A percentile compares a stretch with the other conserved stretches of the same genome.
phyloP scores from a whole-genome alignment of 371 early-diverging fungal genomes.

The Mucor lusitanicus region DNA sequence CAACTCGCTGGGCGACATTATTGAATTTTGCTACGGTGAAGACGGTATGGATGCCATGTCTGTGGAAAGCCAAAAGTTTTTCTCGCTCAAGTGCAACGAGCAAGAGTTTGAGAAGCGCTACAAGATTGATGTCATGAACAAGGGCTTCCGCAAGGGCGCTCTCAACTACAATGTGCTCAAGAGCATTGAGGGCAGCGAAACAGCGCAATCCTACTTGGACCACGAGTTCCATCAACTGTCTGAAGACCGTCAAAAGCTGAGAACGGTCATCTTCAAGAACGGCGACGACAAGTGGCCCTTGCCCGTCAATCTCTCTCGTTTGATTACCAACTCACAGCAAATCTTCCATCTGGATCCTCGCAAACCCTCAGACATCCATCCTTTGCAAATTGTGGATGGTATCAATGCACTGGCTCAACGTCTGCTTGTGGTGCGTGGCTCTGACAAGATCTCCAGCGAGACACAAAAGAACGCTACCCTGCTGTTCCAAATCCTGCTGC shows the following conservation, averaged over 20 bases:
- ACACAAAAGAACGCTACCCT: conserved; percentile 93
- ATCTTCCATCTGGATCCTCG: conserved; percentile 83
- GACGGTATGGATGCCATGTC: conserved; percentile 98
- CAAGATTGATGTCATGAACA: conserved; percentile 76
- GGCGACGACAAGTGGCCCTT: conserved; percentile 85
- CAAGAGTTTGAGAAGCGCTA: conserved; percentile 77
- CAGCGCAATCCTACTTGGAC: conserved; percentile 75
- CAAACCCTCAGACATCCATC: conserved; percentile 86
- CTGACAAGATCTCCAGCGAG: conserved; percentile 81
- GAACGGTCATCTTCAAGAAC: conserved; percentile 77
- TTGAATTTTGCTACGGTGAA: conserved; percentile 98
- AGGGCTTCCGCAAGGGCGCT: conserved; percentile 63
- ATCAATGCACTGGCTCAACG: conserved; percentile 74
- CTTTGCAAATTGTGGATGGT: conserved; percentile 77
- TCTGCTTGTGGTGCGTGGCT: conserved; percentile 84
- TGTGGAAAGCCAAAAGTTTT: conserved; percentile 88
- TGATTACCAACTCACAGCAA: conserved; percentile 91
- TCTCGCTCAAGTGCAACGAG: conserved; percentile 69
- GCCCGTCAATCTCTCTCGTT: conserved; percentile 88
- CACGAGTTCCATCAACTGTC: conserved; percentile 79
- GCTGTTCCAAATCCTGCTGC: conserved; percentile 85
- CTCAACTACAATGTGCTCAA: conserved; percentile 69
- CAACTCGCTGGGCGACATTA: conserved; percentile 89
- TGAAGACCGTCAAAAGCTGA: conserved; percentile 75
- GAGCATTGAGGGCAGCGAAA: conserved; percentile 68